Evolutionary conservation across 805 yeast species (phyloP).

Genomic region (Wickerhamomyces subpelliculosus): DNA sequence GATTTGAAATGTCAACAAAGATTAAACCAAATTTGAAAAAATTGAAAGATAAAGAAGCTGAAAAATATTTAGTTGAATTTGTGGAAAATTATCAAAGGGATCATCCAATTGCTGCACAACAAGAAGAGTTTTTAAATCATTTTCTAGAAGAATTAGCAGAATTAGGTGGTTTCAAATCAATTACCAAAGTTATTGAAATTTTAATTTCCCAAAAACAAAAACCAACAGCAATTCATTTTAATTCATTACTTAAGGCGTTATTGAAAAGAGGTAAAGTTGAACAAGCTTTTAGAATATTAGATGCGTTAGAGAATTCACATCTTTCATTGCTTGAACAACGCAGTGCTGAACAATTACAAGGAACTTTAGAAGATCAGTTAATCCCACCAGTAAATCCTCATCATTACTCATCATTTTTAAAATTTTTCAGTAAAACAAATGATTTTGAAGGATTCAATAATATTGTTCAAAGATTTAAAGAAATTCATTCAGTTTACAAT

Average conservation of each 20-base stretch:
- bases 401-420: constrained; percentile 33
- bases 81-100: constrained; percentile 13
- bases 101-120: constrained; percentile 10
- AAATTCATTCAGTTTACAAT: constrained; percentile 23
- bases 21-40: constrained; percentile 18
- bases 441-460: constrained; percentile 22
- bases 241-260: constrained; percentile 20
- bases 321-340: not conserved
- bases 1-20: constrained; percentile 17
- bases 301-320: constrained; percentile 23
- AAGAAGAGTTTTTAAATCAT: constrained; percentile 14
- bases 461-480: constrained; percentile 25
- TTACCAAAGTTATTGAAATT: constrained; percentile 7
- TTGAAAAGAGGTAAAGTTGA: constrained; percentile 17
- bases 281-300: constrained; percentile 27
- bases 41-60: constrained; percentile 8
- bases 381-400: constrained; percentile 34
- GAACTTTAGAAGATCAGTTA: constrained; percentile 7
- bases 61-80: constrained; percentile 10
- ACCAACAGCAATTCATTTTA: constrained; percentile 18
- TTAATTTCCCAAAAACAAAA: constrained; percentile 6
- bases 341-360: no score
- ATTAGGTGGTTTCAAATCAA: constrained; percentile 8
- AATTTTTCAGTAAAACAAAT: constrained; percentile 24
- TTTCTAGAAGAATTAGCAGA: constrained; percentile 12